phyloP scores from a whole-genome alignment of 345 rosid species.

The Cardamine resedifolia region DNA sequence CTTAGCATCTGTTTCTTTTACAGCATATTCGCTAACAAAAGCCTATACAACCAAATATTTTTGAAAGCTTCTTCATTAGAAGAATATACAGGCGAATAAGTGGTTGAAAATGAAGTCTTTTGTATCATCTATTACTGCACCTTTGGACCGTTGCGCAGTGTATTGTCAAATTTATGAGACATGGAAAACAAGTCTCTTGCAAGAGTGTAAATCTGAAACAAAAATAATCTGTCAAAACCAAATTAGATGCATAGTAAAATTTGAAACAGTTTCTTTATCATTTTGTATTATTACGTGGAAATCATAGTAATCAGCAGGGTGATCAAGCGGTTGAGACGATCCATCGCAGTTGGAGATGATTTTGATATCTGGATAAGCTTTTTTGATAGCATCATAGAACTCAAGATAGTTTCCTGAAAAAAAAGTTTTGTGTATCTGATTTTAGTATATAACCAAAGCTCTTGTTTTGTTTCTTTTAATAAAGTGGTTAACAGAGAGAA shows the following conservation, averaged over 20 bases:
- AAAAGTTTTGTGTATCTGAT: not conserved
- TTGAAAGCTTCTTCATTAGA: conserved; percentile 1
- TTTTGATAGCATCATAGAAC: conserved; percentile 73
- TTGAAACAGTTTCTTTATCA: not conserved
- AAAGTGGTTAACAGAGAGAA: conserved; percentile 1
- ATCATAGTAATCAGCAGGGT: conserved; percentile 84
- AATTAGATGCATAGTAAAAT: not conserved
- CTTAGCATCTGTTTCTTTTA: conserved; percentile 64
- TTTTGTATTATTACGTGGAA: conserved; percentile 56
- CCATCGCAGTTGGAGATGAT: conserved; percentile 92
- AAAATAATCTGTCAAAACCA: not conserved
- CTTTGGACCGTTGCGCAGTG: conserved; percentile 78
- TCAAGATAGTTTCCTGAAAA: conserved; percentile 80
- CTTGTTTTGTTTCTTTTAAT: not conserved
- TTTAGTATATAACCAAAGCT: conserved; percentile 17
- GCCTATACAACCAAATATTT: conserved; percentile 47
- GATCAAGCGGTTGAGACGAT: conserved; percentile 62
- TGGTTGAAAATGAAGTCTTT: not conserved
- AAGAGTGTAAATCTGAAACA: conserved; percentile 58
- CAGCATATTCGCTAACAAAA: conserved; percentile 95
- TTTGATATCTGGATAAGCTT: conserved; percentile 71
- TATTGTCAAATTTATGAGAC: conserved; percentile 57
- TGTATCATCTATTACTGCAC: conserved; percentile 34
- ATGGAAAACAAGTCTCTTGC: conserved; percentile 58
- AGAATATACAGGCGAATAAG: not conserved